These are phyloP conservation scores for Lupinus albus DNA, from an alignment of 306 rosid species.

Conservation along the genomic window DNA sequence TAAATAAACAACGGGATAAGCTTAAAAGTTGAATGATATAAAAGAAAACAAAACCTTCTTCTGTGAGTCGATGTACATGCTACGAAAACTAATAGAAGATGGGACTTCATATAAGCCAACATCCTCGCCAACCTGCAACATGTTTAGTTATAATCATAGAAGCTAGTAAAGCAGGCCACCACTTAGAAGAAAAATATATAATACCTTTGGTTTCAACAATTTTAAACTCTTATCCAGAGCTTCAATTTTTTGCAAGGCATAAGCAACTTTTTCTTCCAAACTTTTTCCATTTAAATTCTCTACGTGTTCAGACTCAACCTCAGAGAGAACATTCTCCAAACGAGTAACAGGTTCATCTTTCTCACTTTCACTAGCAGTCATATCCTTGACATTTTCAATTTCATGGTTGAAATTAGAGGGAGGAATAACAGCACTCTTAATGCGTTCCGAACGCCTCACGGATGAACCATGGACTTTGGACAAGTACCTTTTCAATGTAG, in stretches of 20 bases:
- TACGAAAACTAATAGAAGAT: constrained; percentile 42
- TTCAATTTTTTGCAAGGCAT: constrained; percentile 46
- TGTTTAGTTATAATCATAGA: constrained; percentile 30
- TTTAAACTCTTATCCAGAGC: constrained; percentile 40
- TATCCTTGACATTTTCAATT: constrained; percentile 38
- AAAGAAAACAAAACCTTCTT: constrained; percentile 54
- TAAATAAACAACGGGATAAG: constrained; percentile 4
- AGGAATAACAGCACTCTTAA: constrained; percentile 36
- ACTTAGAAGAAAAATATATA: constrained; percentile 11
- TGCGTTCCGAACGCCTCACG: constrained; percentile 64
- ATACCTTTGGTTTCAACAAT: constrained; percentile 55
- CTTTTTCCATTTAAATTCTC: constrained; percentile 33
- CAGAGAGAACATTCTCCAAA: constrained; percentile 36
- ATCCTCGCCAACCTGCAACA: constrained; percentile 45
- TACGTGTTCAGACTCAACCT: constrained; percentile 33
- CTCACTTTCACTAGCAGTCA: constrained; percentile 43
- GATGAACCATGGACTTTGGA: not conserved
- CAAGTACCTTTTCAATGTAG: constrained; percentile 36
- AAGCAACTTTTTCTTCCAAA: constrained; percentile 53
- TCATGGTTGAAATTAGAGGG: constrained; percentile 16
- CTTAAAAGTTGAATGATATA: not conserved
- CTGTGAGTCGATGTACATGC: constrained; percentile 58
- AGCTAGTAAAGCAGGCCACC: not conserved
- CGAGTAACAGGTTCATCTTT: constrained; percentile 44
- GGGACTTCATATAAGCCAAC: constrained; percentile 33